Percentiles rank a stretch among this genome's conserved stretches.
phyloP scores from a whole-genome alignment of 2,329 filamentous ascomycete genomes.

The Pseudogymnoascus sp. region DNA sequence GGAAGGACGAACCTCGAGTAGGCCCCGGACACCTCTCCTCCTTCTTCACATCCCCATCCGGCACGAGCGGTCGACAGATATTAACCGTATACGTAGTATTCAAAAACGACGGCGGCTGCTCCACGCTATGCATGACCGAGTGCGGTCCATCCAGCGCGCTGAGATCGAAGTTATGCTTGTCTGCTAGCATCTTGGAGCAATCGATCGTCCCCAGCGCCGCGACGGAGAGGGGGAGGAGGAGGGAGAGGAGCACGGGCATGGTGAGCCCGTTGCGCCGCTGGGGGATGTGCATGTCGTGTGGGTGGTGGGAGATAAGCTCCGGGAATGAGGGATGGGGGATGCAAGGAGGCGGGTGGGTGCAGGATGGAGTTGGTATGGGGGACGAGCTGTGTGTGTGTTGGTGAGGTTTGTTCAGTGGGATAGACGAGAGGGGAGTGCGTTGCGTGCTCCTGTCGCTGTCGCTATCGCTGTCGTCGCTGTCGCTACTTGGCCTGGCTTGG shows the following conservation, averaged over 20 bases:
- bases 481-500: neutral
- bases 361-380: neutral
- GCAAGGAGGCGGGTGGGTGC: neutral
- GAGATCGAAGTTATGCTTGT: constrained; percentile 57
- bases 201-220: constrained; percentile 40
- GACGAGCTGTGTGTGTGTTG: neutral
- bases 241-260: neutral
- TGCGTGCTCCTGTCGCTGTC: neutral
- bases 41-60: constrained; percentile 47
- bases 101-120: constrained; percentile 39
- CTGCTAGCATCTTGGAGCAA: constrained; percentile 54
- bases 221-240: constrained; percentile 23
- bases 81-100: constrained; percentile 81
- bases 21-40: constrained; percentile 59
- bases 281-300: neutral
- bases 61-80: constrained; percentile 61
- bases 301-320: neutral
- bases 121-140: constrained; percentile 52
- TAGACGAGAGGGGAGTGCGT: neutral
- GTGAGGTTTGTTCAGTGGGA: neutral
- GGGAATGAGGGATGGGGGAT: neutral
- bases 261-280: neutral
- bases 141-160: constrained; percentile 57
- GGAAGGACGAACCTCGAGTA: constrained; percentile 50
- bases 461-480: neutral